phyloP scores from a whole-genome alignment of 2,329 filamentous ascomycete genomes.

The Didymella lethalis region DNA sequence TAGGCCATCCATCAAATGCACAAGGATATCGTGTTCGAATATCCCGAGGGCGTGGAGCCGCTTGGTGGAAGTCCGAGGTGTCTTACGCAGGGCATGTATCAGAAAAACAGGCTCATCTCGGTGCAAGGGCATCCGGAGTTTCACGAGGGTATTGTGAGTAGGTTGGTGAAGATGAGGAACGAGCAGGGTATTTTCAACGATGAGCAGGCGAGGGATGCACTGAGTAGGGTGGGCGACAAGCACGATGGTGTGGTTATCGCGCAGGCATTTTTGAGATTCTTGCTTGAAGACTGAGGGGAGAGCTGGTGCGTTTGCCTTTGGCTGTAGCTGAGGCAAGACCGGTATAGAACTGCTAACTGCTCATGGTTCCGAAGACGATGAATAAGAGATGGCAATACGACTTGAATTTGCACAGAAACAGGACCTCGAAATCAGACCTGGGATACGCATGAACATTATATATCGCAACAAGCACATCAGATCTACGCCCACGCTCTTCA shows the following conservation, averaged over 20 bases:
- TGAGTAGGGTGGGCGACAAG: slow-evolving; percentile 68
- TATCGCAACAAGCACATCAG: background rate
- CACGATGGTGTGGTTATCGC: slow-evolving; percentile 85
- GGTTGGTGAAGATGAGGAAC: slow-evolving; percentile 72
- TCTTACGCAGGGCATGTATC: slow-evolving; percentile 81
- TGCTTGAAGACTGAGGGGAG: slow-evolving; percentile 62
- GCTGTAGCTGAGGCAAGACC: background rate
- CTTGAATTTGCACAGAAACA: background rate
- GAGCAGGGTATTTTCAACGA: slow-evolving; percentile 73
- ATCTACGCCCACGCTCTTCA: background rate
- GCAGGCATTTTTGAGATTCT: slow-evolving; percentile 77
- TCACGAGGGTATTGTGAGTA: slow-evolving; percentile 72
- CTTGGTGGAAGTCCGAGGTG: slow-evolving; percentile 73
- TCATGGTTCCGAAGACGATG: background rate
- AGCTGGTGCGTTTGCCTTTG: background rate
- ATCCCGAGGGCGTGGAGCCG: slow-evolving; percentile 67
- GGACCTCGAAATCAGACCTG: background rate
- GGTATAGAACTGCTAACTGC: background rate
- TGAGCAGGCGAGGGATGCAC: slow-evolving; percentile 71
- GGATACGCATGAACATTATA: background rate
- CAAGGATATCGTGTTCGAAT: slow-evolving; percentile 73
- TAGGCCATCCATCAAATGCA: slow-evolving; percentile 89
- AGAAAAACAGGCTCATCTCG: slow-evolving; percentile 70
- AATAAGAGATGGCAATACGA: background rate
- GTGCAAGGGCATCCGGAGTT: slow-evolving; percentile 92